Conservation (phyloP, 371 early-diverging fungal genomes). For the Circinella minor region DNA sequence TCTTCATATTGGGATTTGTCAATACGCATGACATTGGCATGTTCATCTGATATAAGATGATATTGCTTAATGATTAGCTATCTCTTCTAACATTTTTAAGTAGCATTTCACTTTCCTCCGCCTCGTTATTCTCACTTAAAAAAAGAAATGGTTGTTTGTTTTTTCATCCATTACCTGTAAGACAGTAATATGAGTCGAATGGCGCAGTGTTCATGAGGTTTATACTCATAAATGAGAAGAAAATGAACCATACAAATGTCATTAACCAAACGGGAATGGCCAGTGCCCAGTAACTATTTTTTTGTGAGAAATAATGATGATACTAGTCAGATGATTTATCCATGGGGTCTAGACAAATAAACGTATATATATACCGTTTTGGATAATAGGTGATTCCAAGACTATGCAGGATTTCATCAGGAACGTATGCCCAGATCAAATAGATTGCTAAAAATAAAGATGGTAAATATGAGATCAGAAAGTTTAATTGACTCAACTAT, state of each 20-base stretch:
- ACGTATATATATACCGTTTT: conserved; percentile 44
- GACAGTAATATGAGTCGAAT: conserved; percentile 64
- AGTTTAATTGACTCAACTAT: no score
- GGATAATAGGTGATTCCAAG: conserved; percentile 85
- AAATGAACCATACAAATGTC: conserved; percentile 73
- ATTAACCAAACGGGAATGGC: conserved; percentile 77
- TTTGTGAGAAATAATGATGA: no score
- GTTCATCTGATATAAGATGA: conserved; percentile 50
- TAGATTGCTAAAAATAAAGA: conserved; percentile 52
- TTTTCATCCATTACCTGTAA: conserved; percentile 59
- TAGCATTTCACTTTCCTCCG: no score
- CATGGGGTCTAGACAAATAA: not conserved
- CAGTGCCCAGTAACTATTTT: conserved; percentile 75
- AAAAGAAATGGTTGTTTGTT: no score
- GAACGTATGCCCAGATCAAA: conserved; percentile 81
- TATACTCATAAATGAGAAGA: conserved; percentile 65
- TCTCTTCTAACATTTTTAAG: no score
- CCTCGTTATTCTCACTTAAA: no score
- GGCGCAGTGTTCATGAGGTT: conserved; percentile 75
- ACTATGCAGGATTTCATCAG: conserved; percentile 72
- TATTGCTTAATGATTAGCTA: not conserved
- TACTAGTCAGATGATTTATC: not conserved
- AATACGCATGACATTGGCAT: conserved; percentile 57
- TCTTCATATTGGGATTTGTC: conserved; percentile 27
- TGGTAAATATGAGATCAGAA: no score